Evolutionary conservation across 2,329 filamentous ascomycete species (phyloP), one percentile per base, ranked within the genome.

Genomic region (Penicillium paneum): DNA sequence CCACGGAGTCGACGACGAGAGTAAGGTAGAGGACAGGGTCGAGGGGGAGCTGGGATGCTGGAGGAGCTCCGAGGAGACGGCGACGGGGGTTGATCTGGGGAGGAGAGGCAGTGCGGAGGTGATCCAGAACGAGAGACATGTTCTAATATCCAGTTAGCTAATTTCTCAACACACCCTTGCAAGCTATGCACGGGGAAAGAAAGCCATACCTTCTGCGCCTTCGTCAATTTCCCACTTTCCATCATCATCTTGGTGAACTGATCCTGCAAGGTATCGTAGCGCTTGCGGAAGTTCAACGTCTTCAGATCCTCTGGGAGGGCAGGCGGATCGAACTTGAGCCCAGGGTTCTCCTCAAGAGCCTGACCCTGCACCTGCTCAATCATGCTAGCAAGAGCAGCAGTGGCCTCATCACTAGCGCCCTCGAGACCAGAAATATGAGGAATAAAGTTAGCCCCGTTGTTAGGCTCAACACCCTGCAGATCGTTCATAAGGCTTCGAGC

Each of bases 201-300:
- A 12, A 28, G 15, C 46, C 66, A 42, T 81, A 96, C 91, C 78
- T 86, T 85, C 74, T 99, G 91, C n/a, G 94, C 94, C 72, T 84
- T 82, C 68, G 88, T 88, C 71, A 96, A 84, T 79, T 97, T 95
- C 64, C 94, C 94, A 74, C 97, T 84, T 65, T 81, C 80, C 93
- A 97, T 99, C 60, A 99, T 76, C 64, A 96, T 80, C 71, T 91
- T 92, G 17, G 91, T 96, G 65, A 97, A 81, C 77, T 97, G 94
- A 61, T 88, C 80, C 44, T 97, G 79, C 8, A 97, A 81, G 1
- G 90, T 85, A 69, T 97, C 89, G 70, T 97, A 96, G 67, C 94
- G 85, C 70, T 90, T 80, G 74, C 91, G 89, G 65, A 93, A 76
- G 74, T 90, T 81, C 54, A 80, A 74, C 28, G 80, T 77, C 53